These are phyloP conservation scores for Mortierella sp. DNA, from an alignment of 371 early-diverging fungal species.

Conservation along the genomic window DNA sequence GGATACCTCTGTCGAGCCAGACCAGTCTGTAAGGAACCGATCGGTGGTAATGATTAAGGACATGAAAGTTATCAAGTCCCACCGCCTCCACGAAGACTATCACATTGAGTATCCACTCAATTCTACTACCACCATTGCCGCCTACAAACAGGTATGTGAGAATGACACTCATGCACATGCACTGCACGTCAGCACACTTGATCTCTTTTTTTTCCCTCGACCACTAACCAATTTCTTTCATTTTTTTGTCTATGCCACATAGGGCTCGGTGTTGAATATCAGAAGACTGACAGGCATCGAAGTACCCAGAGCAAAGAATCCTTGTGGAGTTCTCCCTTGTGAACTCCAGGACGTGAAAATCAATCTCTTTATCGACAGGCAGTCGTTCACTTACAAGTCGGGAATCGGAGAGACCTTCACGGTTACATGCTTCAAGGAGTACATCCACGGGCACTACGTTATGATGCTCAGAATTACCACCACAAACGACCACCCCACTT, in stretches of 20 bases:
- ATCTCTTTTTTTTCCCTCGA: too few relatives aligned
- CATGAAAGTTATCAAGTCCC: not conserved
- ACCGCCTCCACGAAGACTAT: constrained; percentile 9
- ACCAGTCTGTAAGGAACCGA: not conserved
- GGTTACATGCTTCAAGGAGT: not conserved
- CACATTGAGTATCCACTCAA: constrained; percentile 2
- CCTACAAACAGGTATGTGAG: constrained; percentile 12
- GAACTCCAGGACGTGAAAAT: not conserved
- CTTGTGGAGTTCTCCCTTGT: not conserved
- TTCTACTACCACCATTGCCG: not conserved
- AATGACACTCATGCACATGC: too few relatives aligned
- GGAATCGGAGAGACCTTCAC: not conserved
- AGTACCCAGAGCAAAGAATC: not conserved
- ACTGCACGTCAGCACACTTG: too few relatives aligned
- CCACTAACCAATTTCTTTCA: not conserved
- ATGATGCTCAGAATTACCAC: not conserved
- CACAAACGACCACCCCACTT: not conserved
- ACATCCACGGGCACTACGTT: not conserved
- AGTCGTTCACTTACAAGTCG: not conserved
- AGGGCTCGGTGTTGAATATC: not conserved
- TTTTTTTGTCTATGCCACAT: not conserved
- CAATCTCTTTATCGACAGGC: not conserved
- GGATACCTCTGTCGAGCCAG: not conserved
- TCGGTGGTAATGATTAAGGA: constrained; percentile 11
- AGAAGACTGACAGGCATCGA: not conserved